Evolutionary conservation across 2,329 filamentous ascomycete genomes (phyloP), one percentile per base, ranked within the genome.

Genomic region (Alternaria sp.): DNA sequence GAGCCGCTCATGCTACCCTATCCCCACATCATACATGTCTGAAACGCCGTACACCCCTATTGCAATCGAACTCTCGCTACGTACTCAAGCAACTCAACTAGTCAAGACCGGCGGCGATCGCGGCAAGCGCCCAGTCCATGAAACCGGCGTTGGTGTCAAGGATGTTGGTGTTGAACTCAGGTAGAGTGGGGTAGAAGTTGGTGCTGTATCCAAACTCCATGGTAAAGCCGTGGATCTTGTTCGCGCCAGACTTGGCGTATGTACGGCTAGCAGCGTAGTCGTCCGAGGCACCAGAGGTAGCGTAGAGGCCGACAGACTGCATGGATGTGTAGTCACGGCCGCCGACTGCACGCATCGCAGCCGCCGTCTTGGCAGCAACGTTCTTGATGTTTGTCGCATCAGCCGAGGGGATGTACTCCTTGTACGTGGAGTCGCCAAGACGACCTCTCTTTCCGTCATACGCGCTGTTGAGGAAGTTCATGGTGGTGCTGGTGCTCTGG

Each of bases 361-460:
- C 73, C 13, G 77, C 72, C 1, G 74, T 79, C 49, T 73, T 76
- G 5, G 72, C 67, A 3, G 77, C 76, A 8, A 79, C 78, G 17
- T 65, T 71, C 57, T 68, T 75, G 66, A 79, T 75, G 64, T 77
- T 77, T 32, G 71, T 71, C n/a, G 68, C 64, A 47, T 81, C 79
- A 10, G 74, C 50, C 4, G 74, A 61, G n/a, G 78, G 75, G 15
- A 81, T 79, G 70, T 81, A 82, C 71, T 82, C 80, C 60, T 74
- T 77, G 74, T 82, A 82, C 85, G 80, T 92, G 88, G 86, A 75
- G 46, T 83, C 79, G 25, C 81, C 79, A 1, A 83, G 73, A 11
- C 84, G 71, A 28, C 86, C 86, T 15, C 86, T 83, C 50, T 82
- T 81, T 57, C 82, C 82, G 60, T 88, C 83, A 62, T 84, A 89